Percentiles rank a stretch among this genome's conserved stretches.
phyloP scores from a whole-genome alignment of 345 rosid genomes.

The Aegle marmelos region DNA sequence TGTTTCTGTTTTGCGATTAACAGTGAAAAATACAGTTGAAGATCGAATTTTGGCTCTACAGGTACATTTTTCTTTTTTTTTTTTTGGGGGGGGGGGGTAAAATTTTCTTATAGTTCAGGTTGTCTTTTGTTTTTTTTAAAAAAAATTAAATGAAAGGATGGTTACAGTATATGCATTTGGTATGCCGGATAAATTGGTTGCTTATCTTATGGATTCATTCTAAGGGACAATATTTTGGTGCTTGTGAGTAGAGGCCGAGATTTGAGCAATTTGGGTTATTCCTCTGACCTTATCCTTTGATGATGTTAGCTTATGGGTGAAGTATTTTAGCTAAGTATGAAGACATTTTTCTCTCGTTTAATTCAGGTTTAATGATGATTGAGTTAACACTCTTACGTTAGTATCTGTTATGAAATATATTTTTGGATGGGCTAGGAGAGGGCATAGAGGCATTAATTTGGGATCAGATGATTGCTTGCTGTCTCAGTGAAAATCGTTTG shows the following conservation, averaged over 20 bases:
- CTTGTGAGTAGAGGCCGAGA: not conserved
- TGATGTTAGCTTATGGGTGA: not conserved
- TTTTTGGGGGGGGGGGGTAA: too few species aligned
- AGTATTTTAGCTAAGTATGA: not conserved
- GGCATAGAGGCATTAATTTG: not conserved
- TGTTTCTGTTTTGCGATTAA: conserved; percentile 78
- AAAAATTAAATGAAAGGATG: not conserved
- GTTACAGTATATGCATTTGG: not conserved
- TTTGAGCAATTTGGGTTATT: not conserved
- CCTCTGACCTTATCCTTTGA: not conserved
- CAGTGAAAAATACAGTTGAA: conserved; percentile 86
- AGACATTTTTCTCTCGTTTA: not conserved
- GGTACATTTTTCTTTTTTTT: conserved; percentile 31
- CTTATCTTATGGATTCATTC: not conserved
- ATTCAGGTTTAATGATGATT: not conserved
- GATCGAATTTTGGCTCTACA: conserved; percentile 91
- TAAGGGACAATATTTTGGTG: not conserved
- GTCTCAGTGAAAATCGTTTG: not conserved
- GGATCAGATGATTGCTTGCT: conserved; percentile 1
- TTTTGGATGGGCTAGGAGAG: not conserved
- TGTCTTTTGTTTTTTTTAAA: not conserved
- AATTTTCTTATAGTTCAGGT: not conserved
- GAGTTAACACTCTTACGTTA: not conserved
- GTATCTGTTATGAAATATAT: not conserved
- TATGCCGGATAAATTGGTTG: not conserved